A percentile compares a stretch with the other conserved stretches of the same genome.
These are phyloP conservation scores for Arabidopsis lyrata DNA, from an alignment of 441 rosid genomes.

Conservation along the genomic window DNA sequence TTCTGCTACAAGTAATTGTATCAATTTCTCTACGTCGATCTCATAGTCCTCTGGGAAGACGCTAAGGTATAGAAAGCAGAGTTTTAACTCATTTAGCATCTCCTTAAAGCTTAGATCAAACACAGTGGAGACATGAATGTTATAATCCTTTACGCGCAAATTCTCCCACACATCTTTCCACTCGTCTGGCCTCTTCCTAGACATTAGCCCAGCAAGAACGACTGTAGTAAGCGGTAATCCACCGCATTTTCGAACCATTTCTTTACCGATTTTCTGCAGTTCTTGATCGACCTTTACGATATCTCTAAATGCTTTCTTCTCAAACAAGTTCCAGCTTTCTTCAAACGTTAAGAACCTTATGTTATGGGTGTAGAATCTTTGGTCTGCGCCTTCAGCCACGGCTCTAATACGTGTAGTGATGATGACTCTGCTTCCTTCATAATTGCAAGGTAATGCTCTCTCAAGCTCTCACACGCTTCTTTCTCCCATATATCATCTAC, in stretches of 20 bases:
- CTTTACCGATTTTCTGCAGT: constrained; percentile 12
- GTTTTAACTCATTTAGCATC: constrained; percentile 14
- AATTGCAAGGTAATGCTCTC: constrained; percentile 25
- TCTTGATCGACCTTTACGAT: constrained; percentile 16
- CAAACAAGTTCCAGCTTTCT: constrained; percentile 35
- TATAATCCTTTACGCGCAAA: constrained; percentile 28
- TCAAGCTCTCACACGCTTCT: constrained; percentile 35
- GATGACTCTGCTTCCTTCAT: constrained; percentile 27
- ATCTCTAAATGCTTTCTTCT: constrained; percentile 35
- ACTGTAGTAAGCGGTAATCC: constrained; percentile 35
- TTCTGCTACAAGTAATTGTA: constrained; percentile 28
- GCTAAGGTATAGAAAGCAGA: constrained; percentile 37
- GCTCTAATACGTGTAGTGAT: constrained; percentile 36
- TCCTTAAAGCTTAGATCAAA: constrained; percentile 32
- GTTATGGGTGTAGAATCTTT: background rate
- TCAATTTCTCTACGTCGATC: constrained; percentile 23
- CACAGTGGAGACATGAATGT: constrained; percentile 8
- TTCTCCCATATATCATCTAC: constrained; percentile 33
- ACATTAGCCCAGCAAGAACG: constrained; percentile 17
- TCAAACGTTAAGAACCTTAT: constrained; percentile 31
- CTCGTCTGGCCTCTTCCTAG: constrained; percentile 29
- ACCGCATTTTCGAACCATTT: constrained; percentile 21
- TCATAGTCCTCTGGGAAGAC: constrained; percentile 37
- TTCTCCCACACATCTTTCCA: constrained; percentile 20
- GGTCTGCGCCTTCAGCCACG: constrained; percentile 23